Percentiles rank a stretch among this genome's conserved stretches.
Conservation (phyloP, 805 yeast species). For the Starmera quercuum region DNA sequence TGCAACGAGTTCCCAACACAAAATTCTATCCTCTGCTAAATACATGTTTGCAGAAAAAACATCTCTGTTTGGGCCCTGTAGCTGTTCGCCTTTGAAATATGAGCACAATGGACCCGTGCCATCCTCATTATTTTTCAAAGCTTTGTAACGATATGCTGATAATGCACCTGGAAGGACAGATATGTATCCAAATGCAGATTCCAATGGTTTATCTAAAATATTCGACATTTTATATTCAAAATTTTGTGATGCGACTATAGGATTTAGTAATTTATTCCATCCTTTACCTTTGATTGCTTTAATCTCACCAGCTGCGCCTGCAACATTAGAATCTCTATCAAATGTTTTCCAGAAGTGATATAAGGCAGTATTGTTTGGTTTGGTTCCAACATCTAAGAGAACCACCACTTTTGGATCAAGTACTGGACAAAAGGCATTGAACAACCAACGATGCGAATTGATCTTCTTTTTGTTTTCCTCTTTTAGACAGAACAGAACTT, state of each 20-base stretch:
- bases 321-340: slow-evolving; percentile 92
- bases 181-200: slow-evolving; percentile 87
- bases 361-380: slow-evolving; percentile 80
- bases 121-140: slow-evolving; percentile 74
- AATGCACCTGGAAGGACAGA: slow-evolving; percentile 93
- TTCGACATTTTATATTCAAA: slow-evolving; percentile 97
- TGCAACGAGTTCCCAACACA: slow-evolving; percentile 95
- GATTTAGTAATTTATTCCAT: slow-evolving; percentile 76
- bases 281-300: slow-evolving; percentile 90
- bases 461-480: slow-evolving; percentile 90
- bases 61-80: slow-evolving; percentile 53
- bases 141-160: slow-evolving; percentile 88
- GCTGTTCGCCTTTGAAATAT: slow-evolving; percentile 82
- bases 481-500: slow-evolving; percentile 84
- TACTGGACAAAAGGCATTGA: slow-evolving; percentile 89
- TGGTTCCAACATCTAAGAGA: slow-evolving; percentile 94
- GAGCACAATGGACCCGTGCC: slow-evolving; percentile 90
- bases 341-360: slow-evolving; percentile 97
- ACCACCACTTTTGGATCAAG: slow-evolving; percentile 88
- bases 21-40: slow-evolving; percentile 91
- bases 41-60: slow-evolving; percentile 96
- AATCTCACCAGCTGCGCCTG: slow-evolving; percentile 98
- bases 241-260: slow-evolving; percentile 92
- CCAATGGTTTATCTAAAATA: slow-evolving; percentile 89
- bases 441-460: slow-evolving; percentile 96